Conservation (phyloP, 2,329 filamentous ascomycete species). For the Sarocladium kiliense region DNA sequence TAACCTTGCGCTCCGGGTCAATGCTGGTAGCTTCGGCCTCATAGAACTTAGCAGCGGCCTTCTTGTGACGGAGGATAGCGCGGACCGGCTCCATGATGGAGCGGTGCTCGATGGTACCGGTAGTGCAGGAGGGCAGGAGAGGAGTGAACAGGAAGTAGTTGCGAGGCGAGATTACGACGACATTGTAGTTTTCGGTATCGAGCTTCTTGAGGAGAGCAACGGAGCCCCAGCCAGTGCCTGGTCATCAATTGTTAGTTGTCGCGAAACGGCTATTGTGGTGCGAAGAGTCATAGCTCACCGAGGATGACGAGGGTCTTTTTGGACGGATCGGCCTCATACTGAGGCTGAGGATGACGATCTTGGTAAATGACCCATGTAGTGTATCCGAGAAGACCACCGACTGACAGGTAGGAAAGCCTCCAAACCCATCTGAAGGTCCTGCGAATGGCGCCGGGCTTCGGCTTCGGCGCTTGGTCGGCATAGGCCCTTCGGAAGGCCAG, state of each 20-base stretch:
- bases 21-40: slow-evolving; percentile 96
- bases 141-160: slow-evolving; percentile 99
- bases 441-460: slow-evolving; percentile 55
- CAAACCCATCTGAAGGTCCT: slow-evolving; percentile 72
- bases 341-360: slow-evolving; percentile 74
- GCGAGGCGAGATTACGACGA: slow-evolving; percentile 92
- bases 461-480: slow-evolving; percentile 43
- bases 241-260: slow-evolving; percentile 2
- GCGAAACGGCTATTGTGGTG: slow-evolving; percentile 9
- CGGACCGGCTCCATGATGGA: slow-evolving; percentile 99
- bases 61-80: slow-evolving; percentile 93
- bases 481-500: slow-evolving; percentile 40
- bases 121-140: slow-evolving; percentile 93
- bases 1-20: slow-evolving; percentile 82
- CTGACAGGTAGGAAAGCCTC: slow-evolving; percentile 74
- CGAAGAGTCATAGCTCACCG: slow-evolving; percentile 51
- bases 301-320: slow-evolving; percentile 98
- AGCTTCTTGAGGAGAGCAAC: slow-evolving; percentile 97
- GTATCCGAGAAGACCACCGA: slow-evolving; percentile 64
- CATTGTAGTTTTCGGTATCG: slow-evolving; percentile 98
- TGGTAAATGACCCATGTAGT: slow-evolving; percentile 78
- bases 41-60: slow-evolving; percentile 90
- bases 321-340: slow-evolving; percentile 69
- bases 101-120: slow-evolving; percentile 94
- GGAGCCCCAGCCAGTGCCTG: slow-evolving; percentile 92